Percentiles rank a stretch among this genome's conserved stretches.
phyloP scores from a whole-genome alignment of 495 filamentous ascomycete genomes.

The Xylaria cubensis region DNA sequence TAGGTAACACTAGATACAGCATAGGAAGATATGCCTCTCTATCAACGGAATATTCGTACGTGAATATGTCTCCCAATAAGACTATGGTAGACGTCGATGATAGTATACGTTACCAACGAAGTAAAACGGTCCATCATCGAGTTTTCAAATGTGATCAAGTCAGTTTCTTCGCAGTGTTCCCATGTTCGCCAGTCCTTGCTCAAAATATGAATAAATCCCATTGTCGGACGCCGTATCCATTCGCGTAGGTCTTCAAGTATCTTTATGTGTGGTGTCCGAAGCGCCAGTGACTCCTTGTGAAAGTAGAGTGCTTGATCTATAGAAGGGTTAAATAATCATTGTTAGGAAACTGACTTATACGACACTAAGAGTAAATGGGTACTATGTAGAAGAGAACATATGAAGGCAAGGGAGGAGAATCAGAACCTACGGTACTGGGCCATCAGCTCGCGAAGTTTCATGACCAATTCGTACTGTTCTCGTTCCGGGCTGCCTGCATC shows the following conservation, averaged over 20 bases:
- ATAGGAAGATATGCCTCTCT: too few species aligned
- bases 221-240: constrained; percentile 6
- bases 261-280: constrained; percentile 6
- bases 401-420: background rate
- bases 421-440: constrained; percentile 11
- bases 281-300: background rate
- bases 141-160: constrained; percentile 17
- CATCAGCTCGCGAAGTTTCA: constrained; percentile 18
- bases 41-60: background rate
- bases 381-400: background rate
- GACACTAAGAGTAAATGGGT: too few species aligned
- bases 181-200: constrained; percentile 8
- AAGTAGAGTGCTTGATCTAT: constrained; percentile 8
- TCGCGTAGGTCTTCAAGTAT: constrained; percentile 11
- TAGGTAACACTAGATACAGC: too few species aligned
- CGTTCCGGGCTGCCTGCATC: background rate
- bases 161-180: background rate
- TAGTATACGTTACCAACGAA: constrained; percentile 17
- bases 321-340: background rate
- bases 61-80: constrained; percentile 18
- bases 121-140: constrained; percentile 16
- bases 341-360: too few species aligned
- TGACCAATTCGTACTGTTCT: constrained; percentile 13
- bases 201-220: constrained; percentile 6
- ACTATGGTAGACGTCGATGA: constrained; percentile 14